phyloP scores from a whole-genome alignment of 2,329 filamentous ascomycete species.

The Sarocladium kiliense region DNA sequence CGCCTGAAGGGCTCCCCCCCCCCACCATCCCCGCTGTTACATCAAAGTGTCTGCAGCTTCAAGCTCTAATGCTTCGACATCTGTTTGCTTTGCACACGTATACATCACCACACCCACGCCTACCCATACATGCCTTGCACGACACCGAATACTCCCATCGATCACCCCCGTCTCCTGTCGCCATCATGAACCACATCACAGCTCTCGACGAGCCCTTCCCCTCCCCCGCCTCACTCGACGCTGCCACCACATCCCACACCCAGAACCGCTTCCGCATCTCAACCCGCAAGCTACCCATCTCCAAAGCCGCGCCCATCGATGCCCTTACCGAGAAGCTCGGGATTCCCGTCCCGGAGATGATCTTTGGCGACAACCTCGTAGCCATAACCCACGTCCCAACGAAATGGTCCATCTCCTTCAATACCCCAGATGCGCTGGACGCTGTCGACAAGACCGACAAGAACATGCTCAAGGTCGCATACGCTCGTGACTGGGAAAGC shows the following conservation, averaged over 20 bases:
- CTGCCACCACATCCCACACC: constrained; percentile 50
- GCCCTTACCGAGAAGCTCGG: constrained; percentile 71
- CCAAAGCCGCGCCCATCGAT: constrained; percentile 87
- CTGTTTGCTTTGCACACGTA: no score
- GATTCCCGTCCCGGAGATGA: constrained; percentile 96
- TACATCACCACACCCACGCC: no score
- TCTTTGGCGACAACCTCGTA: constrained; percentile 92
- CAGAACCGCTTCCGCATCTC: constrained; percentile 69
- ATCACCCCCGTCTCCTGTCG: neutral
- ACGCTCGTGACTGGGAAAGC: constrained; percentile 78
- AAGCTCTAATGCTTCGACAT: neutral
- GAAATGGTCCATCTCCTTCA: constrained; percentile 78
- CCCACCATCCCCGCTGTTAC: constrained; percentile 6
- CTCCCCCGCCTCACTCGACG: constrained; percentile 40
- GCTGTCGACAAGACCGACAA: constrained; percentile 88
- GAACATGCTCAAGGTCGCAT: constrained; percentile 88
- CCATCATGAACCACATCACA: constrained; percentile 33
- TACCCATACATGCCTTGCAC: no score
- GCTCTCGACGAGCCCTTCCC: constrained; percentile 50
- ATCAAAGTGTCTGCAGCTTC: neutral
- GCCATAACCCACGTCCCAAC: constrained; percentile 65
- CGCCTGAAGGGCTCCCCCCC: neutral
- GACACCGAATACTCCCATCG: no score
- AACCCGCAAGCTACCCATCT: constrained; percentile 88
- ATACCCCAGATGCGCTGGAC: constrained; percentile 82